phyloP scores from a whole-genome alignment of 2,329 filamentous ascomycete species.

The Aspergillus nomiae region DNA sequence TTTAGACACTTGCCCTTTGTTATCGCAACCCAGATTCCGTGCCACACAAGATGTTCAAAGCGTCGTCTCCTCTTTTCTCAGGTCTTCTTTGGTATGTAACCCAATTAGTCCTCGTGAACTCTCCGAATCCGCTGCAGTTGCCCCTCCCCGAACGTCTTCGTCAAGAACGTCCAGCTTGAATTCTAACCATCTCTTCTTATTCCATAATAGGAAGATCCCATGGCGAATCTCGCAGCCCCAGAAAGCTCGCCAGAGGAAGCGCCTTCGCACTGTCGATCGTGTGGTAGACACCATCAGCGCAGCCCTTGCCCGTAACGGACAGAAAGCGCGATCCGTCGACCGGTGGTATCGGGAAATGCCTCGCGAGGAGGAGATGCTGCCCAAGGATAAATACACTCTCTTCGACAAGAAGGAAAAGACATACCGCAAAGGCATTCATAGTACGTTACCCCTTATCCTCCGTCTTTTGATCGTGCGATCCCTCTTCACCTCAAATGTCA shows the following conservation, averaged over 20 bases:
- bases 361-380: slow-evolving; percentile 90
- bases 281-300: slow-evolving; percentile 82
- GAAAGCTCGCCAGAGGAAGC: slow-evolving; percentile 82
- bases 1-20: background rate
- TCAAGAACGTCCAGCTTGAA: background rate
- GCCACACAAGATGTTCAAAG: slow-evolving; percentile 71
- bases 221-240: slow-evolving; percentile 93
- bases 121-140: background rate
- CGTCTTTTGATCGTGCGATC: background rate
- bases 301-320: slow-evolving; percentile 72
- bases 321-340: slow-evolving; percentile 74
- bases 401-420: slow-evolving; percentile 95
- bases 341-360: slow-evolving; percentile 97
- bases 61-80: slow-evolving; percentile 73
- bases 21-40: slow-evolving; percentile 1
- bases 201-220: slow-evolving; percentile 77
- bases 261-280: slow-evolving; percentile 80
- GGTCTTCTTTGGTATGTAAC: slow-evolving; percentile 75
- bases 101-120: background rate
- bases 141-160: slow-evolving; percentile 11
- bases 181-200: slow-evolving; percentile 19
- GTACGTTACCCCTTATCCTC: slow-evolving; percentile 50
- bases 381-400: slow-evolving; percentile 95
- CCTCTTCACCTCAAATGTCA: background rate
- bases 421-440: slow-evolving; percentile 97